Evolutionary conservation across 2,329 filamentous ascomycete genomes (phyloP), one percentile per base, ranked within the genome.

Genomic region (Alternaria dauci): DNA sequence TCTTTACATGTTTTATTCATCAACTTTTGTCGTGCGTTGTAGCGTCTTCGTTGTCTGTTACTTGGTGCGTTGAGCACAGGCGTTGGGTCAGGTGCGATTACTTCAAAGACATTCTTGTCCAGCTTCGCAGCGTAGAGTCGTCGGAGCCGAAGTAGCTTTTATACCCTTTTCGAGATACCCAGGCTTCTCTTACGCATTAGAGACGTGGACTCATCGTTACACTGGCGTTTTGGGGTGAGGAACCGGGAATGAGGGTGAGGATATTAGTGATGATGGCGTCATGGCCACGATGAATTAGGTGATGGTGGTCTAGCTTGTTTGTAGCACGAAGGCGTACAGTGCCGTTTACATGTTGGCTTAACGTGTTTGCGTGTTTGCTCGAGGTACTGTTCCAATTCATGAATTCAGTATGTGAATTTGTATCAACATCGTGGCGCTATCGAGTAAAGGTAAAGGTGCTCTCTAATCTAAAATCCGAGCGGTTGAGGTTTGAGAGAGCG

Each of bases 141-240:
- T 32, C 47, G 55, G 16, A 42, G 44, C 56, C 58, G 55, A 57
- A 52, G 42, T 58, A 68, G 67, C 65, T 61, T 61, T 61, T 64
- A 70, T 72, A 70, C 64, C 68, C 65, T 61, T 59, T 58, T 61
- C 14, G 63, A 71, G 67, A 72, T 72, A 71, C 70, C 68, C 52
- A 59, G 53, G 54, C 65, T 66, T 63, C 66, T 62, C 54, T 47
- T 64, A 60, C 55, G 62, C 55, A 66, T 50, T 65, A 51, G 57
- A 63, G 55, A 54, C 39, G 52, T 62, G 61, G 43, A 52, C 58
- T 62, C 41, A 55, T 65, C 57, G 60, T 61, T 41, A 59, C 52
- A 39, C 47, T 26, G 60, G 57, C 57, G 60, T 59, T 62, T 42
- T 43, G 36, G 42, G 36, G 47, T 26, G 53, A 54, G 43, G 56